Conservation (phyloP, 768 basidiomycete species). For the Boletus rex-veris region DNA sequence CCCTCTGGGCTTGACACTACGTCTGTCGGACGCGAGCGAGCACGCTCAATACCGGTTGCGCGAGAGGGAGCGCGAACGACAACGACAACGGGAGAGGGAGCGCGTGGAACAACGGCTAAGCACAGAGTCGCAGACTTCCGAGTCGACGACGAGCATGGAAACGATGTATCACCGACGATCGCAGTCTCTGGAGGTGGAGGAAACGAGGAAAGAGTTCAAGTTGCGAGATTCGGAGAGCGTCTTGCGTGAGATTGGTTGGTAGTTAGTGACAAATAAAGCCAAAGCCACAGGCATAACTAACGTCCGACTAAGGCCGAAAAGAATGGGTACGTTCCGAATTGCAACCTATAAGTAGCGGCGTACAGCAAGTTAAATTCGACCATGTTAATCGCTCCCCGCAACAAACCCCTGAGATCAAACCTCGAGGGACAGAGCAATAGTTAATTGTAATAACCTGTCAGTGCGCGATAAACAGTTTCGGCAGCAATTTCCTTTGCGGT, state of each 20-base stretch:
- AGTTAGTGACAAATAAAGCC: neutral
- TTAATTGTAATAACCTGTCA: constrained; percentile 19
- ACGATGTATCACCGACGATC: neutral
- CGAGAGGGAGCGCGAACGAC: constrained; percentile 19
- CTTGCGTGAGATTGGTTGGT: constrained; percentile 22
- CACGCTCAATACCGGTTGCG: constrained; percentile 19
- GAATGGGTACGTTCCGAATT: too few relatives aligned
- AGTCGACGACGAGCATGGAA: neutral
- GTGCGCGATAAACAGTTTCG: constrained; percentile 22
- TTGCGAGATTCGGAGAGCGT: constrained; percentile 21
- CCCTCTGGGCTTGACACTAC: constrained; percentile 14
- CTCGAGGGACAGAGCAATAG: neutral
- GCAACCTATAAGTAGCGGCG: too few relatives aligned
- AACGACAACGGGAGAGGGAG: neutral
- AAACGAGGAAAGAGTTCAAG: constrained; percentile 5
- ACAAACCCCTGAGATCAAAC: too few relatives aligned
- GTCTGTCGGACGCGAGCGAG: constrained; percentile 25
- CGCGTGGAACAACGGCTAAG: neutral
- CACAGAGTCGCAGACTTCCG: neutral
- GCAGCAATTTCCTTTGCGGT: constrained; percentile 31
- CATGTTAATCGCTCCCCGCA: too few relatives aligned
- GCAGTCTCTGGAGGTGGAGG: neutral
- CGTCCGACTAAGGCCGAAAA: too few relatives aligned
- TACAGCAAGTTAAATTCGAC: too few relatives aligned
- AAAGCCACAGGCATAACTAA: neutral